Evolutionary conservation across 345 rosid genomes (phyloP).

Genomic region (Brassica cretica): DNA sequence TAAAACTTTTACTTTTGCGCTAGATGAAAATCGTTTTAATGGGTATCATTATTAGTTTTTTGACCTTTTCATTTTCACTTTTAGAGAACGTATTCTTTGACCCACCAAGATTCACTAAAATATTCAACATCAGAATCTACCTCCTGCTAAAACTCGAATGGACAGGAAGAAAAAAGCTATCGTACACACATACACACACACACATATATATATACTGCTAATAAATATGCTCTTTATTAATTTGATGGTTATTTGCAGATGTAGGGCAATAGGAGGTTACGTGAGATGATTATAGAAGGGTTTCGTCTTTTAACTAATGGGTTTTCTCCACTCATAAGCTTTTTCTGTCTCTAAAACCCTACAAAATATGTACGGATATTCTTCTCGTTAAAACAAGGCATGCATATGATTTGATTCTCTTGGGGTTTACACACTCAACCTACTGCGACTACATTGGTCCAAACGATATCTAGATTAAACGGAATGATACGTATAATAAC

Average conservation of each 20-base stretch:
- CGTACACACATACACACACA: neutral
- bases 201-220: neutral
- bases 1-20: neutral
- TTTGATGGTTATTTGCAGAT: neutral
- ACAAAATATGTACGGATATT: neutral
- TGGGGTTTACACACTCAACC: neutral
- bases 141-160: neutral
- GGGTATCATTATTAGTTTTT: neutral
- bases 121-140: constrained; percentile 12
- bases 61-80: neutral
- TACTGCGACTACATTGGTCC: neutral
- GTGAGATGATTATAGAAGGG: neutral
- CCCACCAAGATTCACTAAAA: neutral
- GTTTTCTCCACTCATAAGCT: neutral
- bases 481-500: neutral
- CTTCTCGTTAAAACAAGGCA: neutral
- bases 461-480: neutral
- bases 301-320: neutral
- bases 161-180: neutral
- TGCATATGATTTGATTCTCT: neutral
- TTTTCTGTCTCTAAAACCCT: neutral
- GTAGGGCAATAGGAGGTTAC: neutral
- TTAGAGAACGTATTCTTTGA: neutral
- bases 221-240: neutral
- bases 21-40: neutral